phyloP scores from a whole-genome alignment of 352 stramenopile species.

The Peronosclerospora sorghi region DNA sequence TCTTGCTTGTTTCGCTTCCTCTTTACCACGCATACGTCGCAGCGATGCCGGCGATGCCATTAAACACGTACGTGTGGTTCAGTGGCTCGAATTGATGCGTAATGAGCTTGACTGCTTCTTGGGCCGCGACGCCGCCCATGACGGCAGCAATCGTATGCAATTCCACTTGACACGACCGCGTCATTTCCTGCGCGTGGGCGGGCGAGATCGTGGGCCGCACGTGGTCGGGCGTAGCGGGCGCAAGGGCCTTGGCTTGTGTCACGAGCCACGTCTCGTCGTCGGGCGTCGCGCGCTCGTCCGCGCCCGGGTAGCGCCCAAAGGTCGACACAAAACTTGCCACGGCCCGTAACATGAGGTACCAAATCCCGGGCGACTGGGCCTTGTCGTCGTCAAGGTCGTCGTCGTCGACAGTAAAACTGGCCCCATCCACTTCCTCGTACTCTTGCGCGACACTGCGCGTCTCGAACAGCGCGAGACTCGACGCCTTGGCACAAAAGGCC shows the following conservation, averaged over 20 bases:
- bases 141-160: conserved; percentile 90
- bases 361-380: conserved; percentile 89
- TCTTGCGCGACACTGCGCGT: conserved; percentile 83
- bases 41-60: conserved; percentile 86
- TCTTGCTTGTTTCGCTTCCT: no score
- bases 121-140: conserved; percentile 92
- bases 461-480: conserved; percentile 70
- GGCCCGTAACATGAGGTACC: conserved; percentile 89
- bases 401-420: conserved; percentile 59
- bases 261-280: conserved; percentile 60
- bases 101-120: conserved; percentile 98
- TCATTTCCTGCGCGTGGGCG: conserved; percentile 86
- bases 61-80: conserved; percentile 97
- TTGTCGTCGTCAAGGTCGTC: conserved; percentile 48
- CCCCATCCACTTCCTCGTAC: conserved; percentile 51
- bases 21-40: conserved; percentile 66
- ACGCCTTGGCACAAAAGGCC: conserved; percentile 90
- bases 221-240: conserved; percentile 53
- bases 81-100: conserved; percentile 95
- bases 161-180: conserved; percentile 87
- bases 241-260: conserved; percentile 32
- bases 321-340: conserved; percentile 38
- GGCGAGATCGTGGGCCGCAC: conserved; percentile 54
- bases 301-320: conserved; percentile 77
- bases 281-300: conserved; percentile 34